Conservation (phyloP, 306 rosid species). For the Quercus variabilis region DNA sequence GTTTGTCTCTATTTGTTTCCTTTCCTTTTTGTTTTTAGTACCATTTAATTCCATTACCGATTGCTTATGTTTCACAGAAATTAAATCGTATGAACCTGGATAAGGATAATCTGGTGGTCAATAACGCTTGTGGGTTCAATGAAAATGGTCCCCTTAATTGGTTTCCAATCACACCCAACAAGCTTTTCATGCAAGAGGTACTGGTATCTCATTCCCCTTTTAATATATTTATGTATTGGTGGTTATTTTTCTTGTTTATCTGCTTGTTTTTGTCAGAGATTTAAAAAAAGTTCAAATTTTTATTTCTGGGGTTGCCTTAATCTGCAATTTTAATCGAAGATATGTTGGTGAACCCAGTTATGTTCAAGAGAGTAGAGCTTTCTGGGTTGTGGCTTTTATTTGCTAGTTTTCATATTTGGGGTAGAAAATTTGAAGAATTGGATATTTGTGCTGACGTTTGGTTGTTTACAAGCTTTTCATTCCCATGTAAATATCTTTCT, state of each 20-base stretch:
- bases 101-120: constrained; percentile 45
- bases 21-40: not conserved
- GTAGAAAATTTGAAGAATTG: not conserved
- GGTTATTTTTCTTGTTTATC: not conserved
- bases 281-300: constrained; percentile 3
- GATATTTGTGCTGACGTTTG: no score
- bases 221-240: not conserved
- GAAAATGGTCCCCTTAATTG: constrained; percentile 56
- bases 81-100: constrained; percentile 47
- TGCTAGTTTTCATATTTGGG: no score
- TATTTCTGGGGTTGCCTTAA: constrained; percentile 7
- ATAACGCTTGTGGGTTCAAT: constrained; percentile 56
- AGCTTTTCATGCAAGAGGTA: constrained; percentile 89
- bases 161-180: constrained; percentile 59
- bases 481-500: not conserved
- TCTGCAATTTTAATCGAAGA: constrained; percentile 2
- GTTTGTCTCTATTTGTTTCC: constrained; percentile 30
- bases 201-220: constrained; percentile 6
- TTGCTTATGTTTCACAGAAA: constrained; percentile 37
- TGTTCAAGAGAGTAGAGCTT: constrained; percentile 11
- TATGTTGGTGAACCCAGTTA: constrained; percentile 16
- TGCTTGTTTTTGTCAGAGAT: not conserved
- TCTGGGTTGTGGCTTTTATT: not conserved
- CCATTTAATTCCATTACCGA: not conserved
- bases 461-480: constrained; percentile 50